phyloP scores from a whole-genome alignment of 2,329 filamentous ascomycete species.

The Pseudocercospora ulei region DNA sequence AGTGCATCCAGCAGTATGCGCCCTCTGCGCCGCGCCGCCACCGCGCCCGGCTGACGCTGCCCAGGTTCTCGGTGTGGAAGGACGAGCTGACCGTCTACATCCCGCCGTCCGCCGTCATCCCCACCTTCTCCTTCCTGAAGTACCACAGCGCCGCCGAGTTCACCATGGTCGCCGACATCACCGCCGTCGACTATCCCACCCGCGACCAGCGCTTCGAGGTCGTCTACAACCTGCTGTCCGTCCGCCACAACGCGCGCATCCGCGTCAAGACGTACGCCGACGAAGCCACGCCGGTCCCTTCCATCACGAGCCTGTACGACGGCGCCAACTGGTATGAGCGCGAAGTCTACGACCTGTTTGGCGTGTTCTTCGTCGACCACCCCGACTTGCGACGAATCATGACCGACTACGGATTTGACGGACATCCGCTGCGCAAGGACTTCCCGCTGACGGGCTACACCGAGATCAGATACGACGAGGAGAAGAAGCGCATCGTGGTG shows the following conservation, averaged over 20 bases:
- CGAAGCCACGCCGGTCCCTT: slow-evolving; percentile 86
- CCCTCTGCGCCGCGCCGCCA: neutral
- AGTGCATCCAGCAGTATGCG: slow-evolving; percentile 82
- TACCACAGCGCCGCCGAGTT: slow-evolving; percentile 96
- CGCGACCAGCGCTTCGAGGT: slow-evolving; percentile 93
- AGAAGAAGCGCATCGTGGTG: slow-evolving; percentile 98
- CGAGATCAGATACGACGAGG: slow-evolving; percentile 94
- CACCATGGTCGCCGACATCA: slow-evolving; percentile 86
- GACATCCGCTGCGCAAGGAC: slow-evolving; percentile 92
- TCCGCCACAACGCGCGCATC: slow-evolving; percentile 93
- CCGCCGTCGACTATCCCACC: slow-evolving; percentile 90
- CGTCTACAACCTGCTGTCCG: slow-evolving; percentile 92
- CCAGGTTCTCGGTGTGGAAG: slow-evolving; percentile 93
- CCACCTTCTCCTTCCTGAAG: slow-evolving; percentile 90
- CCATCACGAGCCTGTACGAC: slow-evolving; percentile 74
- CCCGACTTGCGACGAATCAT: slow-evolving; percentile 94
- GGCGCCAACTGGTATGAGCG: slow-evolving; percentile 98
- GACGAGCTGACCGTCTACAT: slow-evolving; percentile 77
- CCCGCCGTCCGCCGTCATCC: slow-evolving; percentile 74
- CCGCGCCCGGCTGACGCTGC: slow-evolving; percentile 1
- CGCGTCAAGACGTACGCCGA: slow-evolving; percentile 98
- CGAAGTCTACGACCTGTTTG: slow-evolving; percentile 95
- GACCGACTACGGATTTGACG: slow-evolving; percentile 99
- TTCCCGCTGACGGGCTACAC: slow-evolving; percentile 98
- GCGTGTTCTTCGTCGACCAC: slow-evolving; percentile 91